These are phyloP conservation scores for Agrocybe pediades DNA, from an alignment of 768 basidiomycete species.

Conservation along the genomic window DNA sequence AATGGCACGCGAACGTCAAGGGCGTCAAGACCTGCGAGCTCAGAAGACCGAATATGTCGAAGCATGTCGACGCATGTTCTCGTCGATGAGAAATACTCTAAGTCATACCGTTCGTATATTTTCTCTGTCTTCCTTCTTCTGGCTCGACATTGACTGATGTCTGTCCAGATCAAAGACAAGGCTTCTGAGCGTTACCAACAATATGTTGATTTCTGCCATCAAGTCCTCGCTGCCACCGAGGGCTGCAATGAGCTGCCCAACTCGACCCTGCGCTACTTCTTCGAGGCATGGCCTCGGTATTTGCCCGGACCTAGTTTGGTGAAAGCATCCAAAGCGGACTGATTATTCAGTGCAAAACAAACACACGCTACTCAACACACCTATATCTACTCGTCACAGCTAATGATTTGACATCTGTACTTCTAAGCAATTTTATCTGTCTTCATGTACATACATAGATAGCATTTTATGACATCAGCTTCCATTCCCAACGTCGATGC, in stretches of 20 bases:
- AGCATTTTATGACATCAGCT: too few relatives aligned
- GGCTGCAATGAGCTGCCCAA: constrained; percentile 28
- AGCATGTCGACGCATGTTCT: constrained; percentile 46
- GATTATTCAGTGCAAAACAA: too few relatives aligned
- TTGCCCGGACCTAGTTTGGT: constrained; percentile 11
- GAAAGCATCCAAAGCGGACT: neutral
- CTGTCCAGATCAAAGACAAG: constrained; percentile 14
- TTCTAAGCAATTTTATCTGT: neutral
- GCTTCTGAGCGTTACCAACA: constrained; percentile 12
- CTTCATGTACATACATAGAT: neutral
- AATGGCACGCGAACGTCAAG: constrained; percentile 30
- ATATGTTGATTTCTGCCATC: constrained; percentile 37
- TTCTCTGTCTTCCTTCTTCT: neutral
- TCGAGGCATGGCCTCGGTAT: constrained; percentile 27
- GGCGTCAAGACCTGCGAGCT: constrained; percentile 16
- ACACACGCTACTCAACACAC: neutral
- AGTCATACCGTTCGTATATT: constrained; percentile 32
- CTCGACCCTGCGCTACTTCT: too few relatives aligned
- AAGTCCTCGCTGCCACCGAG: constrained; percentile 28
- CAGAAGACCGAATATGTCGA: constrained; percentile 41
- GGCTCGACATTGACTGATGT: constrained; percentile 2
- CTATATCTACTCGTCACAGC: neutral
- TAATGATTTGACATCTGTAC: neutral
- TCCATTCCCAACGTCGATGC: too few relatives aligned
- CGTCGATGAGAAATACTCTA: constrained; percentile 50